These are phyloP conservation scores for Cerrena zonata DNA, from an alignment of 1,284 basidiomycete genomes.

Conservation along the genomic window DNA sequence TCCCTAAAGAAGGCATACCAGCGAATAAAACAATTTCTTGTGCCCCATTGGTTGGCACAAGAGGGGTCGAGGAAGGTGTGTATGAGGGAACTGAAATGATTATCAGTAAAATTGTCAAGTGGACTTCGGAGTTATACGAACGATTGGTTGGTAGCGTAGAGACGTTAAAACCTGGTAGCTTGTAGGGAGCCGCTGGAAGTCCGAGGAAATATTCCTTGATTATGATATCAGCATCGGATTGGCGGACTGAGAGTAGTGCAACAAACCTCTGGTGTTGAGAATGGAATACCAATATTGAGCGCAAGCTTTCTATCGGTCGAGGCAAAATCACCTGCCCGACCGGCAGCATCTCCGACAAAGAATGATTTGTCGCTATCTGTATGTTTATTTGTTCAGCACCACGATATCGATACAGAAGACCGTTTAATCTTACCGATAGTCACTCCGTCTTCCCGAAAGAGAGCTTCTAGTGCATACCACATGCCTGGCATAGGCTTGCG, in stretches of 20 bases:
- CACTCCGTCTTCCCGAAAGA: constrained; percentile 54
- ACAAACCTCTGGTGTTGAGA: constrained; percentile 63
- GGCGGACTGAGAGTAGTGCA: background rate
- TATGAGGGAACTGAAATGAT: constrained; percentile 44
- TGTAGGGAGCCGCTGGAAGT: constrained; percentile 38
- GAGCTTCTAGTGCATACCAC: constrained; percentile 66
- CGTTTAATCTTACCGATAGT: constrained; percentile 55
- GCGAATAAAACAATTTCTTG: constrained; percentile 77
- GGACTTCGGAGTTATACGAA: constrained; percentile 20
- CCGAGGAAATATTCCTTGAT: constrained; percentile 75
- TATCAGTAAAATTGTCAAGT: background rate
- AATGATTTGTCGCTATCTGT: constrained; percentile 65
- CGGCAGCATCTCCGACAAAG: constrained; percentile 89
- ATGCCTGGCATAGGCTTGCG: constrained; percentile 90
- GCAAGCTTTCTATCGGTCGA: constrained; percentile 85
- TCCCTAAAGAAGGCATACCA: constrained; percentile 83
- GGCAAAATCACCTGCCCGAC: constrained; percentile 67
- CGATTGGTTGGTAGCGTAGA: constrained; percentile 41
- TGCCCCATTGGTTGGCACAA: constrained; percentile 40
- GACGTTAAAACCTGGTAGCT: constrained; percentile 56
- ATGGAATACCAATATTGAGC: constrained; percentile 65
- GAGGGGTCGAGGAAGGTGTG: constrained; percentile 56
- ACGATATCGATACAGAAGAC: background rate
- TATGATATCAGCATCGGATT: background rate
- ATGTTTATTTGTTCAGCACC: background rate